Percentiles rank a stretch among this genome's conserved stretches.
phyloP scores from a whole-genome alignment of 2,329 filamentous ascomycete species.

The Trichoderma gracile region DNA sequence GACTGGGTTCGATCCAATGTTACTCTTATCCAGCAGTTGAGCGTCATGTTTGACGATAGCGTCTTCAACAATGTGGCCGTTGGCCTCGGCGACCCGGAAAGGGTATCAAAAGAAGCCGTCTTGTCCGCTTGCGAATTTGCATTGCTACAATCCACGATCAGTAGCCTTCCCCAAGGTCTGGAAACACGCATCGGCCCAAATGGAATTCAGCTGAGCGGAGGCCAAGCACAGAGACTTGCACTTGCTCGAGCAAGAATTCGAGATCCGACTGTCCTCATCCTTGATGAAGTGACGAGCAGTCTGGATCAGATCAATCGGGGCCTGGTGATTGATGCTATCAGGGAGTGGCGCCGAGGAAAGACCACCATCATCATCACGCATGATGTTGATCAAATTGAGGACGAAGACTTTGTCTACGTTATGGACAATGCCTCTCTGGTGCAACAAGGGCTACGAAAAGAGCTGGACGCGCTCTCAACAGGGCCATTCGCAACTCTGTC shows the following conservation, averaged over 20 bases:
- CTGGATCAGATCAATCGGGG: conserved; percentile 72
- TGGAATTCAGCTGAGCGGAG: conserved; percentile 76
- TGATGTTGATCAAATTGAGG: conserved; percentile 73
- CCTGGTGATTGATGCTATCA: conserved; percentile 71
- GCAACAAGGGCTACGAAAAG: conserved; percentile 64
- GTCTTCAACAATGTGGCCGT: conserved; percentile 77
- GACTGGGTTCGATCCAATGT: conserved; percentile 77
- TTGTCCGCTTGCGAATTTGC: conserved; percentile 64
- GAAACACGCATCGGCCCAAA: conserved; percentile 70
- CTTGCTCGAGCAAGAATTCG: conserved; percentile 76
- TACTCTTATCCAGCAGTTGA: conserved; percentile 80
- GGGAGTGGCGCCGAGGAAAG: conserved; percentile 73
- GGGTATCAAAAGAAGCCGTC: conserved; percentile 57
- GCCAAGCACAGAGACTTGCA: conserved; percentile 79
- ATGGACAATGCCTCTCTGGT: conserved; percentile 69
- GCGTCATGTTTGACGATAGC: conserved; percentile 77
- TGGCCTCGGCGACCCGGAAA: conserved; percentile 55
- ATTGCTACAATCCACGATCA: conserved; percentile 67
- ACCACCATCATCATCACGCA: conserved; percentile 95
- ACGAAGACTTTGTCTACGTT: conserved; percentile 77
- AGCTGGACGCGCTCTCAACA: conserved; percentile 49
- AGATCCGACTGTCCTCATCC: conserved; percentile 75
- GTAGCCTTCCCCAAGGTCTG: conserved; percentile 66
- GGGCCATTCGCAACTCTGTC: conserved; percentile 48
- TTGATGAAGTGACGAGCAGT: conserved; percentile 88